phyloP scores from a whole-genome alignment of 345 rosid species.

The Moringa oleifera region DNA sequence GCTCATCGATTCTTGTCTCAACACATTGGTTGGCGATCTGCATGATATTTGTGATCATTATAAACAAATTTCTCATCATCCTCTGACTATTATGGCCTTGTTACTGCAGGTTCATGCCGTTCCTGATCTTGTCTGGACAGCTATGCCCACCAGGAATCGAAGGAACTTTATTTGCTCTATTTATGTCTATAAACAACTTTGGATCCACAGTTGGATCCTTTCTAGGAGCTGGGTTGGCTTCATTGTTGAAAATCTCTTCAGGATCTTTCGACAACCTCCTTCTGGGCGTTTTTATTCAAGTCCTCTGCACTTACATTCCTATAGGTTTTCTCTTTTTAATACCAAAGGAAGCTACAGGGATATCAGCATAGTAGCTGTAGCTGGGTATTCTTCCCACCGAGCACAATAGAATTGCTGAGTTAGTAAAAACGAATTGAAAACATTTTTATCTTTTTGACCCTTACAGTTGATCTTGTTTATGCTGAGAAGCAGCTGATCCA shows the following conservation, averaged over 20 bases:
- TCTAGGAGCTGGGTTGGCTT: slow-evolving; percentile 86
- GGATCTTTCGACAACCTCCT: slow-evolving; percentile 82
- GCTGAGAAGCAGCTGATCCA: not conserved
- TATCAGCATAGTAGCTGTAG: slow-evolving; percentile 47
- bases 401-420: not conserved
- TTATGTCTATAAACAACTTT: slow-evolving; percentile 91
- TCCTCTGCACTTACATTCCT: slow-evolving; percentile 74
- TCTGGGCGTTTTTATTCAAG: slow-evolving; percentile 63
- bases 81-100: slow-evolving; percentile 6
- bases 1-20: too few relatives aligned
- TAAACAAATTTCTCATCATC: not conserved
- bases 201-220: slow-evolving; percentile 86
- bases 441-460: not conserved
- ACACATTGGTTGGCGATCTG: too few relatives aligned
- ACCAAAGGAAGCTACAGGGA: slow-evolving; percentile 87
- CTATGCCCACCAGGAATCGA: slow-evolving; percentile 95
- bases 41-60: too few relatives aligned
- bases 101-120: slow-evolving; percentile 88
- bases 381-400: too few relatives aligned
- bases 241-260: slow-evolving; percentile 66
- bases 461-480: not conserved
- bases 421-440: not conserved
- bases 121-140: slow-evolving; percentile 91
- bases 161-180: slow-evolving; percentile 93
- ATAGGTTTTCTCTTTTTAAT: slow-evolving; percentile 66